Base-by-base conservation (phyloP, 129 eudicot genomes). In the Rutidosis leptorrhynchoides region DNA sequence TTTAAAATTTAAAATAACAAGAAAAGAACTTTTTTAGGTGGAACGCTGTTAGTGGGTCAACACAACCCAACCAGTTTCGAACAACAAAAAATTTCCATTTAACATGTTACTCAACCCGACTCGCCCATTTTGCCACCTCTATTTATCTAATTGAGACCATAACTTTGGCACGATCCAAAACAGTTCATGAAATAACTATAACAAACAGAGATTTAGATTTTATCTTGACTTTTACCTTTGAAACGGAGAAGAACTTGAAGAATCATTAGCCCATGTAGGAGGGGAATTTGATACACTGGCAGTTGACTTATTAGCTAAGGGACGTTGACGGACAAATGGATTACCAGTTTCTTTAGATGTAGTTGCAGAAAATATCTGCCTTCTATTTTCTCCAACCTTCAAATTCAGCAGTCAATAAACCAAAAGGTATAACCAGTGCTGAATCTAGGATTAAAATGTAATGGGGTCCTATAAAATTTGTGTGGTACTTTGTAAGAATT, bases 251-350 rank as follows among this genome's bases (percentile, higher is more conserved):
- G 94, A 85, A 59, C 80, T 74, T 58, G 82, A 73, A 58, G 88
- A 68, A 15, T 70, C 85, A 73, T 78, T 87, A 54, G 90, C 88
- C 97, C 97, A 91, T 29, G 95, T 96, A 81, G 89, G 92, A 57
- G 97, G 94, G 33, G 95, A 66, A 52, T 70, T 69, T 64, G 97
- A 78, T 54, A 84, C 59, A 61, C 75, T 58, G 25, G 89, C 74
- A 55, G 83, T 63, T 29, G 93, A 70, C 59, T 29, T 85, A 54
- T 74, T 51, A 62, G 96, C 84, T 59, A 87, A 70, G 15, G 96
- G 96, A 12, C 97, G 94, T 74, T 91, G 97, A 20, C 97, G 96
- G 28, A 91, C 83, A 77, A 90, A 90, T 35, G 97, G 95, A 73
- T 87, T 87, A 48, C 83, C 42, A 4, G 87, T 42, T 58, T 87